A percentile compares a stretch with the other conserved stretches of the same genome.
phyloP scores from a whole-genome alignment of 768 basidiomycete species.

The Chalciporus pseudorubinellus region DNA sequence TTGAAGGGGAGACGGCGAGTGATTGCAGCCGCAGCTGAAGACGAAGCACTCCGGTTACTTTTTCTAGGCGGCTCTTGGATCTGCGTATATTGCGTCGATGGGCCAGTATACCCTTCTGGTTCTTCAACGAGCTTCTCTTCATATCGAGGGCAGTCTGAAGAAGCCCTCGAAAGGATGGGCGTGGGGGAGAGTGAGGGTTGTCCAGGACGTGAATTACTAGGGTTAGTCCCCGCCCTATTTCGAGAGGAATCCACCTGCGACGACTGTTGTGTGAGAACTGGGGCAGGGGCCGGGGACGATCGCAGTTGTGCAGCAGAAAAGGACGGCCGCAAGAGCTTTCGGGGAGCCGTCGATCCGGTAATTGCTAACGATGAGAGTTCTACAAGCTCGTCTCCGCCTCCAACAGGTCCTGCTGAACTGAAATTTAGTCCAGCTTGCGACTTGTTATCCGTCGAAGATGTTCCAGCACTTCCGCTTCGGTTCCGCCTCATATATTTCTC shows the following conservation, averaged over 20 bases:
- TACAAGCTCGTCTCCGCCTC: slow-evolving; percentile 53
- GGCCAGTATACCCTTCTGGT: slow-evolving; percentile 55
- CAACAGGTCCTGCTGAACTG: slow-evolving; percentile 49
- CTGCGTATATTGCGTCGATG: slow-evolving; percentile 65
- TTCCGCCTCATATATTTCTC: slow-evolving; percentile 82
- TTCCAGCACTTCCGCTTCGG: slow-evolving; percentile 76
- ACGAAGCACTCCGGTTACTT: slow-evolving; percentile 37
- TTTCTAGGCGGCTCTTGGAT: slow-evolving; percentile 66
- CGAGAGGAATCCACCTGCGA: slow-evolving; percentile 46
- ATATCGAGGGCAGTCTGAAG: slow-evolving; percentile 48
- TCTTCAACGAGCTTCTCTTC: slow-evolving; percentile 42
- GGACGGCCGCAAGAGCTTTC: slow-evolving; percentile 63
- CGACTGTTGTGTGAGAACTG: slow-evolving; percentile 29
- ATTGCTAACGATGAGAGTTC: slow-evolving; percentile 44
- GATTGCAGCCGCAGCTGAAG: slow-evolving; percentile 47
- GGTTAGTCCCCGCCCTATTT: slow-evolving; percentile 67
- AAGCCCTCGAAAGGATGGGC: slow-evolving; percentile 48
- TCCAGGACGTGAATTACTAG: slow-evolving; percentile 45
- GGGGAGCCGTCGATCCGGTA: slow-evolving; percentile 56
- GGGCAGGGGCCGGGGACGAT: slow-evolving; percentile 41
- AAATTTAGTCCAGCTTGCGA: slow-evolving; percentile 54
- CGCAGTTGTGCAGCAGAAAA: slow-evolving; percentile 77
- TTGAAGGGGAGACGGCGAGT: slow-evolving; percentile 67
- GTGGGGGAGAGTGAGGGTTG: slow-evolving; percentile 39
- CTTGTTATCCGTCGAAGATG: slow-evolving; percentile 68